Evolutionary conservation across 2,329 filamentous ascomycete species (phyloP), one percentile per base, ranked within the genome.

Genomic region (Penicillium decumbens): DNA sequence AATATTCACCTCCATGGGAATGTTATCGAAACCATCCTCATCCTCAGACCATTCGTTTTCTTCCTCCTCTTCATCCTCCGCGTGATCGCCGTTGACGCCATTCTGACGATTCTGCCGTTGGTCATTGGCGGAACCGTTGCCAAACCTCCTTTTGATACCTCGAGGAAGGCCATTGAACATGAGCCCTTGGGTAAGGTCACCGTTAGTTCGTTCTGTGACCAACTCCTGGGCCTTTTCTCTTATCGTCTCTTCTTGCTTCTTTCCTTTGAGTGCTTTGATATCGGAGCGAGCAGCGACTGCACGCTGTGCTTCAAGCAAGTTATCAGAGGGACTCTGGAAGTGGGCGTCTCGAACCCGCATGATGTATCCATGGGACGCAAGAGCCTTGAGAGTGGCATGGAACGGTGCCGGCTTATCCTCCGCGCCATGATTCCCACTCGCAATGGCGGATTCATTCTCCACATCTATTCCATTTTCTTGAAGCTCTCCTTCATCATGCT

Each of bases 341-440:
- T 73, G 67, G 12, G 65, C 64, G 30, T 73, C 71, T 25, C 67
- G 60, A 25, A 73, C 65, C 5, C 68, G 68, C 35, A 65, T 58
- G 24, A 74, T 66, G 49, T 71, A 73, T 15, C 71, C 71, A 54
- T 73, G 71, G 5, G 67, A 68, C 4, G 71, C 70, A 35, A 74
- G 63, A 30, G 58, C 59, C 41, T 68, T 71, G 41, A 74, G 57
- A 6, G 69, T 69, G n/a, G 68, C 56, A 42, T 71, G 65, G 18
- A 73, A 61, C 25, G 61, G 62, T 13, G 60, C 51, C 7, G 61
- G 48, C 15, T 60, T 54, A 32, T 60, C 51, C 13, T 54, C 47
- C 12, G 47, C 25, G 9, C 48, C 39, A 47, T 65, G 55, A 30
- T 65, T 53, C 7, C 61, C 62, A 43, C 68, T 65, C 5, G 33